Evolutionary conservation across 257 asterid species (phyloP).

Genomic region (Lycium barbarum): DNA sequence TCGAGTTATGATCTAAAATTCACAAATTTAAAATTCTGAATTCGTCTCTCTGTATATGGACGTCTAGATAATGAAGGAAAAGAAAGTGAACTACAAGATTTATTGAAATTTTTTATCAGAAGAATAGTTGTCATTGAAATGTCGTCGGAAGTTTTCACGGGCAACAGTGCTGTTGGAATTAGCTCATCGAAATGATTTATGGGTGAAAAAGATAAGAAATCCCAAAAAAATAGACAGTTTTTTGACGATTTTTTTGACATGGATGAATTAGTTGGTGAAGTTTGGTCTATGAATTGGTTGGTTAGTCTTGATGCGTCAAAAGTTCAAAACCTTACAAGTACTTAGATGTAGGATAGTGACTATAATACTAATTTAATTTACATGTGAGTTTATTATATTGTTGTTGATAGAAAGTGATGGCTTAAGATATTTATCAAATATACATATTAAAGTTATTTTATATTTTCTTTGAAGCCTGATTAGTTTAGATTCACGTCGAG

Average conservation of each 20-base stretch:
- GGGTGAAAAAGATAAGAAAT: not conserved
- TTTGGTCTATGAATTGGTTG: not conserved
- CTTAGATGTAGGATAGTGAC: not conserved
- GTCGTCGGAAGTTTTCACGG: too few relatives aligned
- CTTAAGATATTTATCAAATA: not conserved
- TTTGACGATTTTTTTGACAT: not conserved
- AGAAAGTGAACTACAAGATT: not conserved
- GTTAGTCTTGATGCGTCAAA: not conserved
- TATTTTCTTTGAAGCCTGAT: not conserved
- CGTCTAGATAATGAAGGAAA: not conserved
- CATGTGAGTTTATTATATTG: not conserved
- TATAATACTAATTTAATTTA: not conserved
- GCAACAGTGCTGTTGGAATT: not conserved
- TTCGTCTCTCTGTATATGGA: not conserved
- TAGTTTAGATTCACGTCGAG: fast-evolving
- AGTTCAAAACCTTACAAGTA: not conserved
- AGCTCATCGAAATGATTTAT: not conserved
- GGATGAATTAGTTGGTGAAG: not conserved
- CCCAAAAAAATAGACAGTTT: not conserved
- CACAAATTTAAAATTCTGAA: not conserved
- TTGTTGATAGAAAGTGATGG: not conserved
- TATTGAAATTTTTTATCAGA: not conserved
- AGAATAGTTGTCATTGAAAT: not conserved
- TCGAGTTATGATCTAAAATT: not conserved
- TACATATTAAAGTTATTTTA: too few relatives aligned